A percentile compares a stretch with the other conserved stretches of the same genome.
Evolutionary conservation across 164 flowering plant genomes (phyloP).

Genomic region (Liquidambar formosana): DNA sequence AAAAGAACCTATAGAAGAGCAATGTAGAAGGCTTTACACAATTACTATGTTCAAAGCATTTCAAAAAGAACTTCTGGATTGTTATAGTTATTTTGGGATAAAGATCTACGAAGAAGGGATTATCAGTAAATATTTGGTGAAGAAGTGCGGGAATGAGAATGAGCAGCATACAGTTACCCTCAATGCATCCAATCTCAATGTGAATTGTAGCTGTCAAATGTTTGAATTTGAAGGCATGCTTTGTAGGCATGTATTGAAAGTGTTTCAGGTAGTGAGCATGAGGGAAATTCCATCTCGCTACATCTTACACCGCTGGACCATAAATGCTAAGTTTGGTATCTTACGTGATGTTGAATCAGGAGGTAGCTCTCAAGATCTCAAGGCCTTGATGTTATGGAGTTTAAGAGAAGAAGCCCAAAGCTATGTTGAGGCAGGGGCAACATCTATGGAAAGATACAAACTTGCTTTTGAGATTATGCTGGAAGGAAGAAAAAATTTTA

Average conservation of each 20-base stretch:
- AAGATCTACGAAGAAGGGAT: constrained; percentile 57
- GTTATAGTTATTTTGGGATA: constrained; percentile 37
- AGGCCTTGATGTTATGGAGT: constrained; percentile 56
- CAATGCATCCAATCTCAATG: constrained; percentile 34
- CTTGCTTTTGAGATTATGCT: constrained; percentile 50
- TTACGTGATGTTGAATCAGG: constrained; percentile 38
- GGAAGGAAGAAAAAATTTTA: constrained; percentile 44
- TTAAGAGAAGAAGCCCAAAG: constrained; percentile 53
- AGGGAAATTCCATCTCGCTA: constrained; percentile 54
- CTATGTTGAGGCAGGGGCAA: constrained; percentile 48
- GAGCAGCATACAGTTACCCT: constrained; percentile 54
- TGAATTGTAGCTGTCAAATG: constrained; percentile 58
- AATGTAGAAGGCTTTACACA: constrained; percentile 56
- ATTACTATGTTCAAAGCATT: constrained; percentile 44
- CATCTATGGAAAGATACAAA: constrained; percentile 51
- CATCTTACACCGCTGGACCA: constrained; percentile 57
- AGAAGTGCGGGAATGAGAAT: constrained; percentile 43
- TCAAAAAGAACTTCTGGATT: constrained; percentile 54
- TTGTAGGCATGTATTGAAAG: constrained; percentile 56
- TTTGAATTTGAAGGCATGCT: constrained; percentile 63
- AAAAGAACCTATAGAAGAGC: constrained; percentile 61
- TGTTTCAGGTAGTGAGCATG: constrained; percentile 43
- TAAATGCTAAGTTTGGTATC: constrained; percentile 45
- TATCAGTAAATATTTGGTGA: constrained; percentile 40
- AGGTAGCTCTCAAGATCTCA: constrained; percentile 39